Evolutionary conservation across 2,329 filamentous ascomycete genomes (phyloP).

Genomic region (Pyricularia pennisetigena): DNA sequence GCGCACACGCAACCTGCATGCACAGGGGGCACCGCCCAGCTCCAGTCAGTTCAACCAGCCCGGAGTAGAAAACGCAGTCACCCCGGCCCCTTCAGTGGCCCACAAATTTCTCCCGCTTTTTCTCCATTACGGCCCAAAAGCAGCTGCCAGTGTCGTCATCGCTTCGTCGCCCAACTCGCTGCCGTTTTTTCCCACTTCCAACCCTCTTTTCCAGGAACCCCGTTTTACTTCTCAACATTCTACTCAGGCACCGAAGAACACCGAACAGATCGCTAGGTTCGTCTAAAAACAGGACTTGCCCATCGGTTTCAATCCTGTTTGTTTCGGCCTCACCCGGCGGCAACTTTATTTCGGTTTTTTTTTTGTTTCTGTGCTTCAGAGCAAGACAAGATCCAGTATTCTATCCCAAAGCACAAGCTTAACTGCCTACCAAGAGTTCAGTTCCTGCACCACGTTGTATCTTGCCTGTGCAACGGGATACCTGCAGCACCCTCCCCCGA

Average conservation of each 20-base stretch:
- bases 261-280: not conserved
- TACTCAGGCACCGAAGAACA: not conserved
- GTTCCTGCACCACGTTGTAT: not conserved
- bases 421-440: not conserved
- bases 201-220: not conserved
- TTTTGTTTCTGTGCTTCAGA: not conserved
- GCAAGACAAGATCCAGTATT: not conserved
- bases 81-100: not conserved
- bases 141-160: constrained; percentile 5
- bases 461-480: not conserved
- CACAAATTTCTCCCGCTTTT: not conserved
- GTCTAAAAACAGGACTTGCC: not conserved
- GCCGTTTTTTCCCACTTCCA: not conserved
- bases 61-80: not conserved
- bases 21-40: not conserved
- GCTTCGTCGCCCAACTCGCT: not conserved
- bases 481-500: not conserved
- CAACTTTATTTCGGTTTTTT: not conserved
- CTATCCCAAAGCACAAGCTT: not conserved
- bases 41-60: not conserved
- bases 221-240: not conserved
- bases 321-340: not conserved
- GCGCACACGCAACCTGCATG: not conserved
- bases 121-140: not conserved
- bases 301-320: not conserved